phyloP scores from a whole-genome alignment of 192 early-diverging fungal species.

The Thoreauomyces humboldtii region DNA sequence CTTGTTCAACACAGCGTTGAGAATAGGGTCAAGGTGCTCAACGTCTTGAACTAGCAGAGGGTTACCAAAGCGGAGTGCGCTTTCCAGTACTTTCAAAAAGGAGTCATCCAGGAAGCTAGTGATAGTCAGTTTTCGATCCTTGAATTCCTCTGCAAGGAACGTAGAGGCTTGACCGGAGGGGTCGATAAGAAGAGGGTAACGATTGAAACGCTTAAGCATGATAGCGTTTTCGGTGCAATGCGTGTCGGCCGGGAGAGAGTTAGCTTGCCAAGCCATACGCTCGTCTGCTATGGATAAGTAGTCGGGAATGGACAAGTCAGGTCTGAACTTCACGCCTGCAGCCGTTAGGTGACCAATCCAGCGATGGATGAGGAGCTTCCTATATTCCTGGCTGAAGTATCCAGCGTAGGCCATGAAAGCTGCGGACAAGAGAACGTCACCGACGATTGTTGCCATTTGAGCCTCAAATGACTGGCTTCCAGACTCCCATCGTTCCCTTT shows the following conservation, averaged over 20 bases:
- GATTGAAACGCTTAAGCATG: slow-evolving; percentile 90
- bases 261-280: slow-evolving; percentile 84
- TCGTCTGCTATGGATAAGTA: slow-evolving; percentile 91
- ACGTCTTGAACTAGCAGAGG: slow-evolving; percentile 96
- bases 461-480: slow-evolving; percentile 87
- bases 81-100: slow-evolving; percentile 96
- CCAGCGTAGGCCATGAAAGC: slow-evolving; percentile 98
- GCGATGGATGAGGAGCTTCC: slow-evolving; percentile 71
- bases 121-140: slow-evolving; percentile 81
- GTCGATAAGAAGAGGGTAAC: slow-evolving; percentile 98
- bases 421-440: slow-evolving; percentile 87
- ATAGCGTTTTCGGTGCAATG: slow-evolving; percentile 98
- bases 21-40: slow-evolving; percentile 94
- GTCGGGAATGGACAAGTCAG: slow-evolving; percentile 80
- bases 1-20: slow-evolving; percentile 97
- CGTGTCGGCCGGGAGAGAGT: slow-evolving; percentile 82
- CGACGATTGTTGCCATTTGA: slow-evolving; percentile 98
- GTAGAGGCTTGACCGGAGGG: slow-evolving; percentile 90
- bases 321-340: slow-evolving; percentile 72
- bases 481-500: slow-evolving; percentile 88
- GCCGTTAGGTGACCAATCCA: slow-evolving; percentile 74
- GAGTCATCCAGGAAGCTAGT: slow-evolving; percentile 98
- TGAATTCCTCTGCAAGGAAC: slow-evolving; percentile 85
- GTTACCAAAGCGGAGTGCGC: slow-evolving; percentile 97
- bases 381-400: slow-evolving; percentile 96